Percentiles rank a stretch among this genome's conserved stretches.
Evolutionary conservation across 75 land plant genomes (phyloP).

Genomic region (Sequoiadendron giganteum): DNA sequence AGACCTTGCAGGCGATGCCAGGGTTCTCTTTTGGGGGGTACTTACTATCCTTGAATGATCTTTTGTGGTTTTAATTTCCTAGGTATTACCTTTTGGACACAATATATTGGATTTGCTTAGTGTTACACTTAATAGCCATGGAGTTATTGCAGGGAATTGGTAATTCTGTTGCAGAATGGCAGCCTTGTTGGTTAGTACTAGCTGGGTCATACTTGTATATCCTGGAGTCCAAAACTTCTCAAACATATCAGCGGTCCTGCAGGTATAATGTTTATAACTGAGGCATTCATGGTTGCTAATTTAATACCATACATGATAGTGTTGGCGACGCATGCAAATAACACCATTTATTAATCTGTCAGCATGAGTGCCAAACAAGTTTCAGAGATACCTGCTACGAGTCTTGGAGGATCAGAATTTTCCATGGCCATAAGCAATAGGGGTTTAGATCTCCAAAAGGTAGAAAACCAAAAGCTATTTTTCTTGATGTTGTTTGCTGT

Average conservation of each 20-base stretch:
- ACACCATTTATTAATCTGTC: conserved; percentile 17
- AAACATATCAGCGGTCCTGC: conserved; percentile 71
- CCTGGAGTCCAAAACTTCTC: conserved; percentile 72
- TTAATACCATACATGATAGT: not conserved
- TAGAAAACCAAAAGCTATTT: conserved; percentile 7
- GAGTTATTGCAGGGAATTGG: conserved; percentile 29
- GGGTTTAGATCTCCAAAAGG: conserved; percentile 86
- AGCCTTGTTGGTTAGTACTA: conserved; percentile 77
- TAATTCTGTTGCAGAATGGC: conserved; percentile 86
- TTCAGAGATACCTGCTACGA: conserved; percentile 64
- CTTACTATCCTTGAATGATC: not conserved
- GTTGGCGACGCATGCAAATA: not conserved
- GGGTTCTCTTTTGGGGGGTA: conserved; percentile 92
- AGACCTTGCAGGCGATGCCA: conserved; percentile 70
- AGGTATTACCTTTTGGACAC: not conserved
- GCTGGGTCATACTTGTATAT: conserved; percentile 85
- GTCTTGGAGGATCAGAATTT: conserved; percentile 73
- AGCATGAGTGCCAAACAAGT: conserved; percentile 87
- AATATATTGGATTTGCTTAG: not conserved
- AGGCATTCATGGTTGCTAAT: not conserved
- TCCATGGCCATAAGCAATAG: conserved; percentile 73
- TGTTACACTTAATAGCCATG: not conserved
- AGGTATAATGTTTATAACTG: conserved; percentile 44
- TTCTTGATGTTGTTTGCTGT: not conserved
- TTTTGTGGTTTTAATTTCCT: not conserved